Percentiles rank a stretch among this genome's conserved stretches.
Evolutionary conservation across 148 eudicot genomes (phyloP).

Genomic region (Chenopodium album): DNA sequence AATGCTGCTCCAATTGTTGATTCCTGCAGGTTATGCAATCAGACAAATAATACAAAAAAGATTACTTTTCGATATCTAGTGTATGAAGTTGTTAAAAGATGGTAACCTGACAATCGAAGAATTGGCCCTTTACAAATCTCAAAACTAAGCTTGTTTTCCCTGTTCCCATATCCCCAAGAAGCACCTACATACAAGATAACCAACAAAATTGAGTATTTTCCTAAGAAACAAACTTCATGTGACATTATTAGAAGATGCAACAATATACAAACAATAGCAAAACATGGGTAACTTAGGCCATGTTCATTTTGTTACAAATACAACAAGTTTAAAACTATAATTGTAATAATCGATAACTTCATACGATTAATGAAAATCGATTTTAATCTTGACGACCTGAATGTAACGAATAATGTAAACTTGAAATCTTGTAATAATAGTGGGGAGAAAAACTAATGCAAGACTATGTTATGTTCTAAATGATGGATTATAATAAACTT

Average conservation of each 20-base stretch:
- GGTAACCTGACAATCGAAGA: conserved; percentile 59
- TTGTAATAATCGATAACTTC: no score
- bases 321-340: no score
- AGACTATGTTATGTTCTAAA: no score
- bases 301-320: not conserved
- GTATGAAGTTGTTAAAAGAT: not conserved
- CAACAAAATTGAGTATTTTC: not conserved
- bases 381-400: no score
- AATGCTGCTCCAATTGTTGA: conserved; percentile 86
- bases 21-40: conserved; percentile 41
- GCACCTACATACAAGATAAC: conserved; percentile 46
- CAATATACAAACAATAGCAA: not conserved
- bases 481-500: not conserved
- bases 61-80: not conserved
- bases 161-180: conserved; percentile 77
- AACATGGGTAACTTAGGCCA: not conserved
- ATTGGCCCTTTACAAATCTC: conserved; percentile 83
- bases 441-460: no score
- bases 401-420: no score
- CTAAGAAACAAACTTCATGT: not conserved
- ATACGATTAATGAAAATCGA: no score
- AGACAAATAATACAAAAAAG: not conserved
- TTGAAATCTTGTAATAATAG: no score
- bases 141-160: conserved; percentile 77
- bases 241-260: not conserved